These are phyloP conservation scores for Myriosclerotinia curreyana DNA, from an alignment of 2,329 filamentous ascomycete genomes.

Conservation along the genomic window DNA sequence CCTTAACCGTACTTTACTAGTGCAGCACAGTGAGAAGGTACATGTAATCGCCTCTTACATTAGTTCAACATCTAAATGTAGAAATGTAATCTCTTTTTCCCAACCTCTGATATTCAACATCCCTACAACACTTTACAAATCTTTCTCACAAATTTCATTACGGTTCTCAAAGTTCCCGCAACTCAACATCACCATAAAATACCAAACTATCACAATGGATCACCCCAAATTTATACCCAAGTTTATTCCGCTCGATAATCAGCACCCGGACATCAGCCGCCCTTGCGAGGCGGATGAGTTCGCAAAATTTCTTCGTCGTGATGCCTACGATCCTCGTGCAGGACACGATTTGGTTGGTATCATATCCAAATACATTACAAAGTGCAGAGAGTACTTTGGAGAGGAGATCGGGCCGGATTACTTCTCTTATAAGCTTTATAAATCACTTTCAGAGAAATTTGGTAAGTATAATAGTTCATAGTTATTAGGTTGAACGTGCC, in stretches of 20 bases:
- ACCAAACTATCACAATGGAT: background rate
- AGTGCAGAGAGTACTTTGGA: background rate
- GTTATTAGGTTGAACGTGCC: rapidly evolving
- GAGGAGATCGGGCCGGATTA: rapidly evolving
- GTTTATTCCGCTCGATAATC: background rate
- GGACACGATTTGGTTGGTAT: background rate
- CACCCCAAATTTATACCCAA: background rate
- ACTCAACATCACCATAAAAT: background rate
- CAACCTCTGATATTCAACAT: too few relatives aligned
- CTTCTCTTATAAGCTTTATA: background rate
- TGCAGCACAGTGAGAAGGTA: too few relatives aligned
- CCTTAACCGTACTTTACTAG: too few relatives aligned
- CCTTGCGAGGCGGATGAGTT: background rate
- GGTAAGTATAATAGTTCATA: background rate
- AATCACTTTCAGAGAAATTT: background rate
- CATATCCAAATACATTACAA: background rate
- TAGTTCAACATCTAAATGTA: too few relatives aligned
- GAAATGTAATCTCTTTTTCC: too few relatives aligned
- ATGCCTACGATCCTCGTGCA: background rate
- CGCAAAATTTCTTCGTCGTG: background rate
- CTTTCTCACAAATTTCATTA: too few relatives aligned
- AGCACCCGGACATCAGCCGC: background rate
- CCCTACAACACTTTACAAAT: too few relatives aligned
- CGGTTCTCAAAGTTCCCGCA: too few relatives aligned
- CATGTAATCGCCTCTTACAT: too few relatives aligned